Evolutionary conservation across 192 early-diverging fungal species (phyloP).

Genomic region (Rhizoclosmatium globosum): DNA sequence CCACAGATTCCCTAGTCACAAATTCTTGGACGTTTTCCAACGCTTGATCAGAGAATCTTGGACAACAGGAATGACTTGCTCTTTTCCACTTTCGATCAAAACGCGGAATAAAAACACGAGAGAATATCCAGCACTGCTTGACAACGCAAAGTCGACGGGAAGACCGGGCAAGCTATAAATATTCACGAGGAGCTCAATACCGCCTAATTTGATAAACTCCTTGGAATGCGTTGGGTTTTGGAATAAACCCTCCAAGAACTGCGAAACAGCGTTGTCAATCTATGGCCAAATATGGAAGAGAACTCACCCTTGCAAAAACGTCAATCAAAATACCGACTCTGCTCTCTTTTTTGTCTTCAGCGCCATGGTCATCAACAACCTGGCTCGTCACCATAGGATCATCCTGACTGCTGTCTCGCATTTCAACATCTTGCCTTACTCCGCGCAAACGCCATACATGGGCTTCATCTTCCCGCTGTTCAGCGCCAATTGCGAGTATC

Average conservation of each 20-base stretch:
- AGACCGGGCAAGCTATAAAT: conserved; percentile 72
- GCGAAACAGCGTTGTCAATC: conserved; percentile 48
- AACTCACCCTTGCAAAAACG: conserved; percentile 66
- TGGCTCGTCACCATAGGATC: background rate
- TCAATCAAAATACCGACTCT: conserved; percentile 66
- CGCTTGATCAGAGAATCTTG: conserved; percentile 58
- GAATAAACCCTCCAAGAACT: conserved; percentile 87
- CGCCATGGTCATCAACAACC: background rate
- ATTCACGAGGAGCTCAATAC: conserved; percentile 67
- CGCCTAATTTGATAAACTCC: conserved; percentile 75
- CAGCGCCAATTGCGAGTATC: conserved; percentile 70
- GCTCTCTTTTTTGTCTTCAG: conserved; percentile 60
- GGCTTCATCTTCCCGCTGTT: conserved; percentile 60
- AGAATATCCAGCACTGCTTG: conserved; percentile 68
- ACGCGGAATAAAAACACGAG: conserved; percentile 75
- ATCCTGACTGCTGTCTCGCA: background rate
- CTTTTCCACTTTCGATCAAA: conserved; percentile 72
- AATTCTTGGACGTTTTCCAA: conserved; percentile 57
- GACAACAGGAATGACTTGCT: conserved; percentile 61
- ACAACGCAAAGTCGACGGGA: conserved; percentile 75
- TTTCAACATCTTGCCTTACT: background rate
- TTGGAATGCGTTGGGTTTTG: conserved; percentile 77
- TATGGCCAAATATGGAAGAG: no score
- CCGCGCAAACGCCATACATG: background rate
- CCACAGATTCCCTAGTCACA: conserved; percentile 51